Percentiles rank a stretch among this genome's conserved stretches.
Conservation (phyloP, 1,284 basidiomycete genomes). For the Pseudozyma tsukubaensis region DNA sequence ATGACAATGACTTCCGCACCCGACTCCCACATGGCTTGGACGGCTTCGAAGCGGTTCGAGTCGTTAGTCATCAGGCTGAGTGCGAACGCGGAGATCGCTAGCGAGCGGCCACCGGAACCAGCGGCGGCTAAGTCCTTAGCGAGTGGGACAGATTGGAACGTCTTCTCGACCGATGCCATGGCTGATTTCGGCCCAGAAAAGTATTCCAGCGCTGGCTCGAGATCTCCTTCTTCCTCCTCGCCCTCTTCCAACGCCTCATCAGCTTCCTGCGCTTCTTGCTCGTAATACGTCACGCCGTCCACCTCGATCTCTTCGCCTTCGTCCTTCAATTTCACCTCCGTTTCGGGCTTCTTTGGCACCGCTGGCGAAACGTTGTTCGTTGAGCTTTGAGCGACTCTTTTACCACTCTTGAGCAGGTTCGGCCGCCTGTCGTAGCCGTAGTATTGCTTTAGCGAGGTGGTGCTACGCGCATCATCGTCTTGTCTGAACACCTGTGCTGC, state of each 20-base stretch:
- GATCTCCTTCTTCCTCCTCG: slow-evolving; percentile 4
- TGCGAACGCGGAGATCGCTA: slow-evolving; percentile 87
- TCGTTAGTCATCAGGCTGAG: slow-evolving; percentile 79
- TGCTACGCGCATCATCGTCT: slow-evolving; percentile 8
- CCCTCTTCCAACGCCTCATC: background rate
- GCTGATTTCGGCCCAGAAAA: slow-evolving; percentile 35
- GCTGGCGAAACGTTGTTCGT: slow-evolving; percentile 27
- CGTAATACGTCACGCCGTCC: slow-evolving; percentile 35
- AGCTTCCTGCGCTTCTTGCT: slow-evolving; percentile 24
- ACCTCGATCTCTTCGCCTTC: slow-evolving; percentile 37
- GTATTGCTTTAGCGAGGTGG: slow-evolving; percentile 24
- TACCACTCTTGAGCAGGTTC: slow-evolving; percentile 46
- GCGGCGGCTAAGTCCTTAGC: slow-evolving; percentile 18
- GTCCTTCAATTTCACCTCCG: slow-evolving; percentile 30
- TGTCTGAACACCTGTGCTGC: slow-evolving; percentile 51
- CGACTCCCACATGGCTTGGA: slow-evolving; percentile 89
- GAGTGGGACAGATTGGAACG: slow-evolving; percentile 39
- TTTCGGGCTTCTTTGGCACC: slow-evolving; percentile 4
- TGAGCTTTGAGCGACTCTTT: slow-evolving; percentile 37
- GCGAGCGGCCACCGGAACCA: slow-evolving; percentile 65
- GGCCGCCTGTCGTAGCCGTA: slow-evolving; percentile 46
- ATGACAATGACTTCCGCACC: slow-evolving; percentile 77
- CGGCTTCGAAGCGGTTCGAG: slow-evolving; percentile 76
- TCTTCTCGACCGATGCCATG: slow-evolving; percentile 31
- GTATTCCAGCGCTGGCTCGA: slow-evolving; percentile 10